These are phyloP conservation scores for Podospora didyma DNA, from an alignment of 495 filamentous ascomycete species.

Conservation along the genomic window DNA sequence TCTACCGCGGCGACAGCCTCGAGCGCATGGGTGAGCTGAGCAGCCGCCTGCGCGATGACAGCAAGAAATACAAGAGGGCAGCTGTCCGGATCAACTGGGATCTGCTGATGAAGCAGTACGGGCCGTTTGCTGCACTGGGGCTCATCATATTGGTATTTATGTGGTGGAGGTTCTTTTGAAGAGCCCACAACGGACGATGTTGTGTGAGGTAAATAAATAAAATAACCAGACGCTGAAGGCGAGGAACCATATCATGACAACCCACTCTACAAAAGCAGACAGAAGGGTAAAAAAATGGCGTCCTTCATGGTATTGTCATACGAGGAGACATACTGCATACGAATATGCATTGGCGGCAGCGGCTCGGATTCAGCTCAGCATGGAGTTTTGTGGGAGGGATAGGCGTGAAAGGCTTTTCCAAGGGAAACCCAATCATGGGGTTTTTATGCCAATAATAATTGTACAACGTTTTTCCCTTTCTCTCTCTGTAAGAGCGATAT, in stretches of 20 bases:
- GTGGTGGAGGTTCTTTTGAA: conserved; percentile 88
- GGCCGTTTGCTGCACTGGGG: conserved; percentile 74
- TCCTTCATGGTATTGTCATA: conserved; percentile 3
- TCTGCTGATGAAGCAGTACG: conserved; percentile 92
- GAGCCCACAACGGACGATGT: too few relatives aligned
- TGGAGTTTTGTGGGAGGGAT: conserved; percentile 9
- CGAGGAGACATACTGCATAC: not conserved
- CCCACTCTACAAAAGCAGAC: too few relatives aligned
- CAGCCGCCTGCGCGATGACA: conserved; percentile 80
- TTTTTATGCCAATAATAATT: conserved; percentile 3
- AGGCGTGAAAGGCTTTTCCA: not conserved
- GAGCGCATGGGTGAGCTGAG: conserved; percentile 98
- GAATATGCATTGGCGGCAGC: conserved; percentile 20
- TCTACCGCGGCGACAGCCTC: conserved; percentile 91
- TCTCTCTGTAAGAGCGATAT: not conserved
- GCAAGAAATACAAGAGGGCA: conserved; percentile 85
- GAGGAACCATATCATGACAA: too few relatives aligned
- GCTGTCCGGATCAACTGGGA: conserved; percentile 99
- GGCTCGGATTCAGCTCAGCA: conserved; percentile 14
- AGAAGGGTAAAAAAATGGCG: too few relatives aligned
- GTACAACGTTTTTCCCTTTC: not conserved
- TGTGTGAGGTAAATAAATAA: too few relatives aligned
- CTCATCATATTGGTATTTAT: conserved; percentile 79
- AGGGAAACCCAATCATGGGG: not conserved
- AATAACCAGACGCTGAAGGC: too few relatives aligned